Percentiles rank a stretch among this genome's conserved stretches.
Conservation (phyloP, 2,329 filamentous ascomycete genomes). For the Aspergillus floridensis region DNA sequence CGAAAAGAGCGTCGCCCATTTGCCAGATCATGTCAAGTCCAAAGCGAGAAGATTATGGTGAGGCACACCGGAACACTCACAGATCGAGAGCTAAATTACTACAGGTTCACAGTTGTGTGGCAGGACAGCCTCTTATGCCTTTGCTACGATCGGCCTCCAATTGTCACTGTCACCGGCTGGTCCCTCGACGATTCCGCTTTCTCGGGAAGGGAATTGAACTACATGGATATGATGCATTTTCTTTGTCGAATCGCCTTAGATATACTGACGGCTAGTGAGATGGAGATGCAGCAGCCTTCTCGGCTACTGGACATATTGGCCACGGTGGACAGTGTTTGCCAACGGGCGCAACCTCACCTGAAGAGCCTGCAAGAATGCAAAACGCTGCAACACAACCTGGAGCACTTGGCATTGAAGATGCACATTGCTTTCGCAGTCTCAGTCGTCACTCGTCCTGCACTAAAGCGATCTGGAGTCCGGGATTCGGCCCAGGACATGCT, state of each 20-base stretch:
- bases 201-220: constrained; percentile 20
- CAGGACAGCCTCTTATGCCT: constrained; percentile 36
- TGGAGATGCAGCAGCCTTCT: constrained; percentile 6
- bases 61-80: neutral
- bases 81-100: neutral
- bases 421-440: constrained; percentile 57
- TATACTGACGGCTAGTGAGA: constrained; percentile 47
- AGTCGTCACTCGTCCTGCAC: constrained; percentile 56
- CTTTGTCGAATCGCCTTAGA: constrained; percentile 26
- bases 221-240: constrained; percentile 29
- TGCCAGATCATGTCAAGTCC: constrained; percentile 23
- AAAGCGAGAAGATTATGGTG: constrained; percentile 29
- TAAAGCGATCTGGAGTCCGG: constrained; percentile 36
- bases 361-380: constrained; percentile 42
- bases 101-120: constrained; percentile 34
- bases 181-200: constrained; percentile 15
- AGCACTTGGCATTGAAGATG: constrained; percentile 56
- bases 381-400: constrained; percentile 48
- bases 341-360: constrained; percentile 52
- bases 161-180: constrained; percentile 29
- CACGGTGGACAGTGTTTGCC: constrained; percentile 44
- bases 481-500: constrained; percentile 14
- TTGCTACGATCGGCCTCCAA: constrained; percentile 34
- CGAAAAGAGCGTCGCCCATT: constrained; percentile 28
- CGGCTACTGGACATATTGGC: constrained; percentile 35